Percentiles rank a stretch among this genome's conserved stretches.
These are phyloP conservation scores for Penicillium digitatum DNA, from an alignment of 2,329 filamentous ascomycete species.

Conservation along the genomic window DNA sequence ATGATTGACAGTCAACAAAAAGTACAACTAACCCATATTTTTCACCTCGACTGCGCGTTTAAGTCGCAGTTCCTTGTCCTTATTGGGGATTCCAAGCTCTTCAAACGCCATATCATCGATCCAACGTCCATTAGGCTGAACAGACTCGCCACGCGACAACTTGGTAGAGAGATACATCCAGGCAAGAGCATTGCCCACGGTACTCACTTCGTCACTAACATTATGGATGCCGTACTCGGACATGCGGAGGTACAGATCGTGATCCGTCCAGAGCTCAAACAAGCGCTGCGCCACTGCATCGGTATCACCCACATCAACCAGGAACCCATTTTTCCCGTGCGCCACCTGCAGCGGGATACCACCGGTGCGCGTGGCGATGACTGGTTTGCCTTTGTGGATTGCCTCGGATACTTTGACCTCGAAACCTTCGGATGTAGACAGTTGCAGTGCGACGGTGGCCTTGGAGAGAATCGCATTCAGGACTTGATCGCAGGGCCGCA, in stretches of 20 bases:
- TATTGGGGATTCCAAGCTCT: constrained; percentile 58
- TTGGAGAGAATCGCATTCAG: constrained; percentile 72
- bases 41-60: constrained; percentile 31
- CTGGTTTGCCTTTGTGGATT: constrained; percentile 71
- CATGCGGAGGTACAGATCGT: constrained; percentile 63
- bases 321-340: constrained; percentile 66
- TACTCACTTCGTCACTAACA: constrained; percentile 77
- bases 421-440: constrained; percentile 78
- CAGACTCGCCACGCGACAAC: constrained; percentile 54
- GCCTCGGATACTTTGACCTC: constrained; percentile 85
- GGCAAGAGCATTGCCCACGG: constrained; percentile 69
- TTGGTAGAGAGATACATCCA: constrained; percentile 76
- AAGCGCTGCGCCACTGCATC: constrained; percentile 66
- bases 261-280: constrained; percentile 62
- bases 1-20: neutral
- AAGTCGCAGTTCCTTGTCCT: constrained; percentile 58
- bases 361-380: constrained; percentile 71
- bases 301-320: constrained; percentile 68
- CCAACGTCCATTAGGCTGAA: constrained; percentile 62
- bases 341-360: constrained; percentile 77
- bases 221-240: constrained; percentile 59
- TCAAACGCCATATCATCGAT: constrained; percentile 70
- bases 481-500: constrained; percentile 74
- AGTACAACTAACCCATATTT: constrained; percentile 22
- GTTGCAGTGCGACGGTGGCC: constrained; percentile 69